Evolutionary conservation across 208 protist species (phyloP), one percentile per base, ranked within the genome.

Genomic region (Phytomonas serpens): DNA sequence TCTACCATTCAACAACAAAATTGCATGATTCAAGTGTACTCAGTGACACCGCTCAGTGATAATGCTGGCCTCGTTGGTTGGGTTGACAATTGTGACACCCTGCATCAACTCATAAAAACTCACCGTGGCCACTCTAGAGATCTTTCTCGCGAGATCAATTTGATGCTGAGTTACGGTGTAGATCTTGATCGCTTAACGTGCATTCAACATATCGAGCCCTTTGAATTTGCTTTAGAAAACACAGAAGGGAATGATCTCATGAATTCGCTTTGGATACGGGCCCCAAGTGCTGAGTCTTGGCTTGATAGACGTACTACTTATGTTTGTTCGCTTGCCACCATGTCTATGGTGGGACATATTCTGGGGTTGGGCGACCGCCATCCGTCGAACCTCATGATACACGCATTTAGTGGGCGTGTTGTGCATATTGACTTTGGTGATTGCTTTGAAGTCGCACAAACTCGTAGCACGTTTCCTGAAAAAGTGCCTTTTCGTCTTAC

Each of bases 391-490:
- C 83, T 99, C 14, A 99, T 99, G 99, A 89, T 99, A 16, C 93
- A 99, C 80, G 88, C 97, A 32, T 88, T 95, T 73, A 99, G 97
- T 63, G 98, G 99, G 64, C 97, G 99, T 67, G 93, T 99, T 29
- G 87, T 99, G 63, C 99, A 99, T 89, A 99, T 99, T 82, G 99
- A 99, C 91, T 99, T 99, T 88, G 99, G 99, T 77, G 99, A 99
- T 81, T 99, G 99, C 81, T 99, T 99, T 82, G 99, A 99, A 77
- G 97, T 98, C 13, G 99, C 99, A 4, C 98, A 99, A 88, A 85
- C 94, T 19, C 82, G 99, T 65, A 95, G 98, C 32, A 97, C 98
- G 37, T 99, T 97, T 71, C 99, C 99, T 3, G 99, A 99, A 81
- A 98, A 97, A 68, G 94, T 99, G 19, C 99, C 99, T 4, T 99